These are phyloP conservation scores for Exophiala spinifera DNA, from an alignment of 2,329 filamentous ascomycete species.

Conservation along the genomic window DNA sequence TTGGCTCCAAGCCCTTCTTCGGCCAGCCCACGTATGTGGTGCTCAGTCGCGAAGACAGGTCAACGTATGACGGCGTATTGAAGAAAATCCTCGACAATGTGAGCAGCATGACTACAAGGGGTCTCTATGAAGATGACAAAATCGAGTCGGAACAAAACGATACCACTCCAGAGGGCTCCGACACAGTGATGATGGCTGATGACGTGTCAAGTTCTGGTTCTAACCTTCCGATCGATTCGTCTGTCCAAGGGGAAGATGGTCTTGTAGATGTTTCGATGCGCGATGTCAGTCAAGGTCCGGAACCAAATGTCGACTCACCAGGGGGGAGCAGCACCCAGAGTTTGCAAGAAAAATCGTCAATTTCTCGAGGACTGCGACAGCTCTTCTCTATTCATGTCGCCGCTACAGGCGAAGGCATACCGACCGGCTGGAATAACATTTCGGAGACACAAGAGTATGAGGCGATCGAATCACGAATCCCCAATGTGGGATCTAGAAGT, in stretches of 20 bases:
- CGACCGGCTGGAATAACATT: conserved; percentile 66
- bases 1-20: conserved; percentile 35
- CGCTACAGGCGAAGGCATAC: conserved; percentile 56
- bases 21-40: conserved; percentile 62
- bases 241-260: conserved; percentile 83
- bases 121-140: conserved; percentile 53
- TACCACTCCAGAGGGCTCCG: conserved; percentile 56
- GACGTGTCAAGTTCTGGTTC: conserved; percentile 64
- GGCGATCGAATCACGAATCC: conserved; percentile 17
- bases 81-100: conserved; percentile 77
- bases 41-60: conserved; percentile 69
- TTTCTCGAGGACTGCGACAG: conserved; percentile 63
- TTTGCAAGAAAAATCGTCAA: conserved; percentile 53
- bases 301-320: conserved; percentile 13
- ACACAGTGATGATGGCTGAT: conserved; percentile 63
- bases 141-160: conserved; percentile 47
- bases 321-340: conserved; percentile 35
- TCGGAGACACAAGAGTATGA: conserved; percentile 25
- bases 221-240: conserved; percentile 67
- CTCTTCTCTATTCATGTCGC: conserved; percentile 76
- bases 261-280: conserved; percentile 88
- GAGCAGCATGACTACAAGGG: conserved; percentile 70
- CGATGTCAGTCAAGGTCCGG: conserved; percentile 49
- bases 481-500: conserved; percentile 25
- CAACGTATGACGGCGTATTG: conserved; percentile 66